These are phyloP conservation scores for Magnusiomyces suaveolens DNA, from an alignment of 1,139 yeast species.

Conservation along the genomic window DNA sequence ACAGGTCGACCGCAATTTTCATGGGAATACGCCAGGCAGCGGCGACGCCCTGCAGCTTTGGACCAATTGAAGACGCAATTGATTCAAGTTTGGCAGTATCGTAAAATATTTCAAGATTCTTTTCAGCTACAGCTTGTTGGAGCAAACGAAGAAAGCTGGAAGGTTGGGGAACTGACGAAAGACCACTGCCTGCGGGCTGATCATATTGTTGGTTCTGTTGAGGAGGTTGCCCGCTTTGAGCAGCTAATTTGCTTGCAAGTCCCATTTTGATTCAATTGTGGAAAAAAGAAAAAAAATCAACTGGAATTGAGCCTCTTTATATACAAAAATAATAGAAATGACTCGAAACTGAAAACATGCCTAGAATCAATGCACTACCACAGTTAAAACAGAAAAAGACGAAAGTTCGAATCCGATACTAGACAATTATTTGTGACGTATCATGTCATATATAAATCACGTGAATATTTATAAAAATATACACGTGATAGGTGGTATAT, in stretches of 20 bases:
- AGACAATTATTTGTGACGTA: too few species aligned
- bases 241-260: conserved; percentile 26
- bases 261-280: conserved; percentile 19
- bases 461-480: too few species aligned
- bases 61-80: conserved; percentile 23
- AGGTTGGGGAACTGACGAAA: conserved; percentile 5
- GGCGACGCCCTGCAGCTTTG: conserved; percentile 22
- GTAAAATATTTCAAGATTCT: conserved; percentile 26
- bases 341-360: background rate
- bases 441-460: too few species aligned
- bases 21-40: conserved; percentile 27
- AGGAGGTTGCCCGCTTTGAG: conserved; percentile 11
- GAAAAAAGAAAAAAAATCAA: too few species aligned
- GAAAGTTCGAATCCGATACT: too few species aligned
- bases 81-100: conserved; percentile 28
- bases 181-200: conserved; percentile 11
- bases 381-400: too few species aligned
- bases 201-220: conserved; percentile 9
- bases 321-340: too few species aligned
- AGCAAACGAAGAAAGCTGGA: conserved; percentile 19
- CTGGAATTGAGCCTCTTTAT: background rate
- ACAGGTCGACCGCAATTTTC: conserved; percentile 29
- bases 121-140: conserved; percentile 27
- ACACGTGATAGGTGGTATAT: too few species aligned
- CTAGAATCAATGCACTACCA: background rate